Percentiles rank a stretch among this genome's conserved stretches.
These are phyloP conservation scores for Capillidium rhysosporum DNA, from an alignment of 371 early-diverging fungal genomes.

Conservation along the genomic window DNA sequence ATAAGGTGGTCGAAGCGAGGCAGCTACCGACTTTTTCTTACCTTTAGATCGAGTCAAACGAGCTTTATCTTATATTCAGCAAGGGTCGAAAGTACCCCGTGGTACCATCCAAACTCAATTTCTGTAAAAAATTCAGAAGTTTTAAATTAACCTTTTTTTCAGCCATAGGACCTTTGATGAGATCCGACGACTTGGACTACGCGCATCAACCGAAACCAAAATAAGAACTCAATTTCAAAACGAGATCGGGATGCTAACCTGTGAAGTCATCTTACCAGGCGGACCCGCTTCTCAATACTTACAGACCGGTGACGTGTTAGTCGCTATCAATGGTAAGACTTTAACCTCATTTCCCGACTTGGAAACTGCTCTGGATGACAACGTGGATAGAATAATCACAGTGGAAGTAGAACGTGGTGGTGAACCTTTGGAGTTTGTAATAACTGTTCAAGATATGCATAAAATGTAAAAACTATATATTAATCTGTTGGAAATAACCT, in stretches of 20 bases:
- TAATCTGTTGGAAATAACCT: background rate
- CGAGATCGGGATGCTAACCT: slow-evolving; percentile 78
- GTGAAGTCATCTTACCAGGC: slow-evolving; percentile 58
- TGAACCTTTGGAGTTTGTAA: slow-evolving; percentile 28
- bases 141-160: background rate
- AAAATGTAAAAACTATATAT: slow-evolving; percentile 27
- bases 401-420: slow-evolving; percentile 58
- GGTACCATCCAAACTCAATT: slow-evolving; percentile 74
- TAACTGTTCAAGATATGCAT: slow-evolving; percentile 50
- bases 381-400: slow-evolving; percentile 40
- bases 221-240: slow-evolving; percentile 41
- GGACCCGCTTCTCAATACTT: slow-evolving; percentile 56
- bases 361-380: slow-evolving; percentile 51
- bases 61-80: slow-evolving; percentile 49
- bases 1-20: slow-evolving; percentile 38
- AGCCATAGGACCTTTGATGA: slow-evolving; percentile 52
- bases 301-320: slow-evolving; percentile 74
- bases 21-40: slow-evolving; percentile 84
- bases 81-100: slow-evolving; percentile 46
- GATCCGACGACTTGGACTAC: slow-evolving; percentile 46
- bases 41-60: slow-evolving; percentile 66
- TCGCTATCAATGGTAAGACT: slow-evolving; percentile 52
- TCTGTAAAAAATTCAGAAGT: background rate
- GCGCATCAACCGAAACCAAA: slow-evolving; percentile 38
- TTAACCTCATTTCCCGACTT: slow-evolving; percentile 70